Conservation (phyloP, 306 rosid species). For the Medicago ruthenica region DNA sequence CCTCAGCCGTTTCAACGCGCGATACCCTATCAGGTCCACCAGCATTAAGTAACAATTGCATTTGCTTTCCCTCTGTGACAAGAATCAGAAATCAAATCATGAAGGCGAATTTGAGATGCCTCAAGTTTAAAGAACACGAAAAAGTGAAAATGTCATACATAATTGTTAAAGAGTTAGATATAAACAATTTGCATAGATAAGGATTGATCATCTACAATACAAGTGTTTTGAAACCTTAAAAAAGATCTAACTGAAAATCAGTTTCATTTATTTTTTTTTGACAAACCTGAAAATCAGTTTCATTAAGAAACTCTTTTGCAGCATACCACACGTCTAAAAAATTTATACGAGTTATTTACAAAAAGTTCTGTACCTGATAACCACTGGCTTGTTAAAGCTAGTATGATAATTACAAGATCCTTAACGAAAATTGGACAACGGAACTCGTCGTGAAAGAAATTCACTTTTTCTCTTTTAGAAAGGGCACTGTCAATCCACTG, state of each 20-base stretch:
- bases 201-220: not conserved
- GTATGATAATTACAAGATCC: conserved; percentile 68
- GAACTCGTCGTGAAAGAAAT: conserved; percentile 87
- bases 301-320: not conserved
- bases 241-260: conserved; percentile 6
- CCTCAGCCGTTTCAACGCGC: conserved; percentile 88
- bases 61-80: conserved; percentile 68
- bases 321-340: not conserved
- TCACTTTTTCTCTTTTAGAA: conserved; percentile 61
- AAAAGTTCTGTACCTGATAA: conserved; percentile 65
- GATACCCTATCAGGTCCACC: conserved; percentile 90
- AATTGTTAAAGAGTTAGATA: not conserved
- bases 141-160: conserved; percentile 29
- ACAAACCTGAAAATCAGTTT: conserved; percentile 19
- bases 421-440: conserved; percentile 88
- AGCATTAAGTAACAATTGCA: conserved; percentile 71
- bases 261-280: no score
- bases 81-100: conserved; percentile 40
- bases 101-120: conserved; percentile 34
- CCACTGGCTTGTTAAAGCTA: conserved; percentile 69
- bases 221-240: conserved; percentile 30
- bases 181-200: not conserved
- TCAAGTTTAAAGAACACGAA: conserved; percentile 25
- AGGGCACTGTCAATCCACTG: conserved; percentile 89
- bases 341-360: conserved; percentile 13